Evolutionary conservation across 2,329 filamentous ascomycete species (phyloP).

Genomic region (Stachybotrys elegans): DNA sequence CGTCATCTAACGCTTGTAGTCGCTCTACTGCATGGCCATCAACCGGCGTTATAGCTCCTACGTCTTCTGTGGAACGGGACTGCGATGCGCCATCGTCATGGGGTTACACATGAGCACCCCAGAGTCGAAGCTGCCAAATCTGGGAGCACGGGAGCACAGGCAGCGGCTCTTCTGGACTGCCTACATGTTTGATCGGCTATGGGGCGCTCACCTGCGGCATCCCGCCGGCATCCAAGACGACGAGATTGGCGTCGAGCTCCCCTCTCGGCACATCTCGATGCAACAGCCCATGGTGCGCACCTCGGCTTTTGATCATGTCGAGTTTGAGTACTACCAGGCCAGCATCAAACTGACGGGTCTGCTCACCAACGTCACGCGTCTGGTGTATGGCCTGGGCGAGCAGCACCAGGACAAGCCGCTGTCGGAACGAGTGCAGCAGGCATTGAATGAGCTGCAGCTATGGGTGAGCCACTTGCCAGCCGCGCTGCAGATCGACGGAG

Average conservation of each 20-base stretch:
- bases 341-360: conserved; percentile 32
- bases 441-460: conserved; percentile 20
- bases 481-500: conserved; percentile 23
- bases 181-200: conserved; percentile 40
- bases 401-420: conserved; percentile 20
- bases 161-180: conserved; percentile 38
- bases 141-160: conserved; percentile 30
- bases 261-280: no score
- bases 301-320: no score
- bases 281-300: conserved; percentile 15
- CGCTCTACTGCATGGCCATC: conserved; percentile 36
- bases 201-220: conserved; percentile 42
- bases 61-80: conserved; percentile 35
- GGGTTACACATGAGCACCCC: conserved; percentile 36
- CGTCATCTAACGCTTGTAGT: conserved; percentile 17
- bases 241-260: conserved; percentile 40
- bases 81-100: conserved; percentile 37
- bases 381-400: neutral
- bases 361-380: conserved; percentile 17
- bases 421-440: conserved; percentile 26
- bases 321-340: conserved; percentile 25
- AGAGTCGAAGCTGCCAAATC: conserved; percentile 33
- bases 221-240: conserved; percentile 42
- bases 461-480: conserved; percentile 25
- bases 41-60: conserved; percentile 41